Conservation (phyloP, 2,329 filamentous ascomycete species). For the Mycosphaerella sp. region DNA sequence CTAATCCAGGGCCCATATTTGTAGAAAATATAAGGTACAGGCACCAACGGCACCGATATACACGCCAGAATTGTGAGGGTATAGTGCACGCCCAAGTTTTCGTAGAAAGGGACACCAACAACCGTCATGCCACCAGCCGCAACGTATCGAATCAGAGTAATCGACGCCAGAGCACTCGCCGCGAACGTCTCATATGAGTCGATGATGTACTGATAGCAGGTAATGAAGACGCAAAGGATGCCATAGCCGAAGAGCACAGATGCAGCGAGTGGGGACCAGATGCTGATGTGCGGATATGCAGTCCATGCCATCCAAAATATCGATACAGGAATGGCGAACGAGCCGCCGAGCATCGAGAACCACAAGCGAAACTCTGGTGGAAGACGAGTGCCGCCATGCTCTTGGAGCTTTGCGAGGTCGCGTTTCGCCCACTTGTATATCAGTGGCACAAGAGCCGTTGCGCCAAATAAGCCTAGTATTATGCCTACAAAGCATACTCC, state of each 20-base stretch:
- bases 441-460: slow-evolving; percentile 14
- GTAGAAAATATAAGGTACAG: slow-evolving; percentile 19
- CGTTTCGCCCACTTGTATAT: slow-evolving; percentile 22
- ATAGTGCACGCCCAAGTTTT: slow-evolving; percentile 19
- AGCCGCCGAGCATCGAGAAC: slow-evolving; percentile 46
- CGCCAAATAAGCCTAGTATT: slow-evolving; percentile 16
- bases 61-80: slow-evolving; percentile 19
- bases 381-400: slow-evolving; percentile 36
- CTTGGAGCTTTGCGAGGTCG: slow-evolving; percentile 40
- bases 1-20: slow-evolving; percentile 26
- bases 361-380: slow-evolving; percentile 51
- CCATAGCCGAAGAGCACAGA: slow-evolving; percentile 50
- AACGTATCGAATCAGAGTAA: slow-evolving; percentile 39
- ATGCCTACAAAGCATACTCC: slow-evolving; percentile 20
- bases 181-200: slow-evolving; percentile 52
- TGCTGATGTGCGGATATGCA: slow-evolving; percentile 38
- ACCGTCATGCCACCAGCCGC: slow-evolving; percentile 39
- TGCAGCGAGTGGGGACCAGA: slow-evolving; percentile 49
- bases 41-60: slow-evolving; percentile 14
- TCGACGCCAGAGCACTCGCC: slow-evolving; percentile 43
- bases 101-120: slow-evolving; percentile 32
- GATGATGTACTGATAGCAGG: slow-evolving; percentile 53
- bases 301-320: slow-evolving; percentile 58
- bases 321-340: slow-evolving; percentile 46
- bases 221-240: slow-evolving; percentile 47